Evolutionary conservation across 2,329 filamentous ascomycete genomes (phyloP), one percentile per base, ranked within the genome.

Genomic region (Botrytis fragariae): DNA sequence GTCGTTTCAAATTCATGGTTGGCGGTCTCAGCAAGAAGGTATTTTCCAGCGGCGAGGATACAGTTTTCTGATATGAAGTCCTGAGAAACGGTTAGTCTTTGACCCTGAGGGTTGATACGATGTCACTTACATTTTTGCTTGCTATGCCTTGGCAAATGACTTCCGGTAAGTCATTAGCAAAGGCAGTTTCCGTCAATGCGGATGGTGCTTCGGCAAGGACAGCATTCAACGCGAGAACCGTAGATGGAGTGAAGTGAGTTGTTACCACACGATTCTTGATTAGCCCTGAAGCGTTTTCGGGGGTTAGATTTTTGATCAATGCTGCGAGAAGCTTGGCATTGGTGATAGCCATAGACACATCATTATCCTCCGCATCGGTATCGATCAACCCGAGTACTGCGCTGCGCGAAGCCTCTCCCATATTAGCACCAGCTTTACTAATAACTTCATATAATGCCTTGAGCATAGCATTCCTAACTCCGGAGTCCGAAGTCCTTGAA

Each of bases 401-500:
- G 74, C 90, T 88, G 72, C 95, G 91, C 65, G 95, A 98, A 35
- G 91, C 85, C 79, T 98, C 96, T 78, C 93, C 95, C 96, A 99
- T 99, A 83, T 95, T 98, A 73, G 87, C 87, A 72, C 96, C 96
- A 29, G 95, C 95, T 83, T 97, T 97, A 86, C 93, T 95, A 74
- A 99, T 92, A 44, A 99, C 96, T 81, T 98, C 95, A 81, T 97
- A 98, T 63, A 99, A 84, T 4, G 96, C 96, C 85, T 97, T 97
- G 79, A 99, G 87, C 96, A 99, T 99, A 42, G 96, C 96, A 77
- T 92, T 96, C 83, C 90, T 93, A 76, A 99, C 96, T 63, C 95
- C 95, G 9, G 90, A 81, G 80, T 98, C 95, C 2, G 89, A 85
- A 0, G 96, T 98, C 86, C 95, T 98, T 39, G 94, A 96, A 64